These are phyloP conservation scores for Chlorophyllum brunneum DNA, from an alignment of 768 basidiomycete genomes.

Conservation along the genomic window DNA sequence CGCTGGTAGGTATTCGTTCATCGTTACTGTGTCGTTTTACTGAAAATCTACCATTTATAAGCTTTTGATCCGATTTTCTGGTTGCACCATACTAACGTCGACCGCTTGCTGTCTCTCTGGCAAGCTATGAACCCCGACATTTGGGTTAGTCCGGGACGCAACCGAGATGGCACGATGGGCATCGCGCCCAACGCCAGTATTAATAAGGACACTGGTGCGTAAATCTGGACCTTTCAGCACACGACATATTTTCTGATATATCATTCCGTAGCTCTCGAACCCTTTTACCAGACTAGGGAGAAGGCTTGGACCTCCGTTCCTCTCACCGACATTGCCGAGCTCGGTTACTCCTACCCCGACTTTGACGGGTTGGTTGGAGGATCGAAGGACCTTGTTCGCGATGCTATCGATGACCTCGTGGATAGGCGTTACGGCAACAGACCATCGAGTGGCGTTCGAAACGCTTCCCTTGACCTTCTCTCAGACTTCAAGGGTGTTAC, in stretches of 20 bases:
- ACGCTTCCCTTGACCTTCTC: neutral
- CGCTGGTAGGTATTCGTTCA: slow-evolving; percentile 29
- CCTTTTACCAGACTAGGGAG: slow-evolving; percentile 39
- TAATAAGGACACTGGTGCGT: slow-evolving; percentile 26
- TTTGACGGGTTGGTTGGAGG: slow-evolving; percentile 36
- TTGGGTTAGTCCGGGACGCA: slow-evolving; percentile 31
- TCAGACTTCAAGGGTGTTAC: neutral
- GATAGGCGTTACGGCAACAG: slow-evolving; percentile 31
- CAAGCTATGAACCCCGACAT: slow-evolving; percentile 38
- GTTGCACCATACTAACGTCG: slow-evolving; percentile 51
- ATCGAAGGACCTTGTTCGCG: slow-evolving; percentile 22
- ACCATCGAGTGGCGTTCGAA: neutral
- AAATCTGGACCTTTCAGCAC: neutral
- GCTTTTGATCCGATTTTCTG: slow-evolving; percentile 54
- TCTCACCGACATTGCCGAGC: slow-evolving; percentile 23
- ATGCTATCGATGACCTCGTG: slow-evolving; percentile 30
- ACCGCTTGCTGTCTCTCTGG: slow-evolving; percentile 51
- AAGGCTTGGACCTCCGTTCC: slow-evolving; percentile 38
- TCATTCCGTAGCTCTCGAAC: slow-evolving; percentile 32
- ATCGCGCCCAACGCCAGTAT: slow-evolving; percentile 23
- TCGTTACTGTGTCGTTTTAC: neutral
- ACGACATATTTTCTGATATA: neutral
- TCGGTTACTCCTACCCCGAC: slow-evolving; percentile 50
- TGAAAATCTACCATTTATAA: slow-evolving; percentile 13
- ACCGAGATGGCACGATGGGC: slow-evolving; percentile 28